Evolutionary conservation across 2,329 filamentous ascomycete species (phyloP).

Genomic region (Phyllosticta citriasiana): DNA sequence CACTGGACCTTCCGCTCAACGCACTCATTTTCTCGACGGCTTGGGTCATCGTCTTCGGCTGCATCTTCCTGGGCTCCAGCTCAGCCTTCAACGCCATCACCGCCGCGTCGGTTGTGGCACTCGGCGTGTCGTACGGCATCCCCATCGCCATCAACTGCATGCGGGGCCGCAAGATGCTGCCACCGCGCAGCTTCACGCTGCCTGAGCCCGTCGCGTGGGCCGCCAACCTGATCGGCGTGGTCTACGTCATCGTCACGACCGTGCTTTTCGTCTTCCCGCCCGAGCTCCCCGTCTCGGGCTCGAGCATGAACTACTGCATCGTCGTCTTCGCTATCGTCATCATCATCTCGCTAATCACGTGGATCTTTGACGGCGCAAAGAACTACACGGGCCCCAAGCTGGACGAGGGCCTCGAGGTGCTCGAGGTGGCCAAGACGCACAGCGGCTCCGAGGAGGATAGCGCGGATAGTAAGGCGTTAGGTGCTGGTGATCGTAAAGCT

Average conservation of each 20-base stretch:
- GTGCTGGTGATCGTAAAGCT: background rate
- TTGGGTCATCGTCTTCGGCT: slow-evolving; percentile 57
- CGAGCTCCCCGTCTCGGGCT: slow-evolving; percentile 50
- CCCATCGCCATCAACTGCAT: slow-evolving; percentile 61
- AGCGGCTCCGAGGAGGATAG: background rate
- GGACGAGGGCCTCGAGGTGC: slow-evolving; percentile 33
- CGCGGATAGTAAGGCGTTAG: background rate
- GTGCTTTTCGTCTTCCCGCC: slow-evolving; percentile 69
- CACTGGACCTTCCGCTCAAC: slow-evolving; percentile 56
- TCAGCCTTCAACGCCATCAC: slow-evolving; percentile 64
- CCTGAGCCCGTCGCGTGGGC: slow-evolving; percentile 48
- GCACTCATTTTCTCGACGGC: slow-evolving; percentile 50
- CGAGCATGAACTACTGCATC: slow-evolving; percentile 58
- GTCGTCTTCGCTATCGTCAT: slow-evolving; percentile 50
- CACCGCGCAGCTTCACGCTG: slow-evolving; percentile 48
- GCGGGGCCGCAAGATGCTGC: slow-evolving; percentile 55
- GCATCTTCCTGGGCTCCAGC: slow-evolving; percentile 58
- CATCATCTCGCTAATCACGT: slow-evolving; percentile 47
- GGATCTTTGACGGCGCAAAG: slow-evolving; percentile 51
- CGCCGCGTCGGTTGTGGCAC: slow-evolving; percentile 59
- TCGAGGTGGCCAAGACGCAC: slow-evolving; percentile 20
- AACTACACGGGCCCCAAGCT: slow-evolving; percentile 45
- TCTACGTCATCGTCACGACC: slow-evolving; percentile 60
- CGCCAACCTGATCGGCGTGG: slow-evolving; percentile 50
- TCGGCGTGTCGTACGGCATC: slow-evolving; percentile 65